A percentile compares a stretch with the other conserved stretches of the same genome.
phyloP scores from a whole-genome alignment of 257 asterid species.

The Przewalskia tangutica region DNA sequence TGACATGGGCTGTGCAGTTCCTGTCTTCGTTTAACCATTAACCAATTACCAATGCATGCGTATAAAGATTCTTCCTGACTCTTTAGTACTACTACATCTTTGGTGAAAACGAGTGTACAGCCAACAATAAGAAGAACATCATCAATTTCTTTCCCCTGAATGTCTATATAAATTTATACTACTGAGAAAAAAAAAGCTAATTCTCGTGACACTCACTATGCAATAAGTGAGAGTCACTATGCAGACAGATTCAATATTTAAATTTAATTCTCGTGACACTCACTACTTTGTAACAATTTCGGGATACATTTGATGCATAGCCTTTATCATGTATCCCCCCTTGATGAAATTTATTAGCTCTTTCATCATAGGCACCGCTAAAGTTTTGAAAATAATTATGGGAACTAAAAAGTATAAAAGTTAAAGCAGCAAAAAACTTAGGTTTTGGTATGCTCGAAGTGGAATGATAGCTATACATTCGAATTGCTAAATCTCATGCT shows the following conservation, averaged over 20 bases:
- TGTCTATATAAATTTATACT: not conserved
- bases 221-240: no score
- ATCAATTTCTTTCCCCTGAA: not conserved
- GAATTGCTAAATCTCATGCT: not conserved
- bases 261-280: not conserved
- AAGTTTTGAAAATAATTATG: not conserved
- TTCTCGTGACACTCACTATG: no score
- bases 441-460: not conserved
- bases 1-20: not conserved
- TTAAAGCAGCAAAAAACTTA: not conserved
- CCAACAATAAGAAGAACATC: not conserved
- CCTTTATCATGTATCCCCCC: not conserved
- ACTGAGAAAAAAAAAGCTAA: no score
- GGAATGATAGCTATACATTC: not conserved
- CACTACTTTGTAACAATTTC: no score
- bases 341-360: not conserved
- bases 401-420: not conserved
- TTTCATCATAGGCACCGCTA: not conserved
- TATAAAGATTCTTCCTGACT: not conserved
- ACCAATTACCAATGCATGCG: slow-evolving; percentile 2
- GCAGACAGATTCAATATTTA: no score
- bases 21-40: not conserved
- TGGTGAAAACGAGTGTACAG: not conserved
- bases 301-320: not conserved
- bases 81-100: not conserved